These are phyloP conservation scores for Penicillium aurantiogriseum DNA, from an alignment of 2,329 filamentous ascomycete species.

Conservation along the genomic window DNA sequence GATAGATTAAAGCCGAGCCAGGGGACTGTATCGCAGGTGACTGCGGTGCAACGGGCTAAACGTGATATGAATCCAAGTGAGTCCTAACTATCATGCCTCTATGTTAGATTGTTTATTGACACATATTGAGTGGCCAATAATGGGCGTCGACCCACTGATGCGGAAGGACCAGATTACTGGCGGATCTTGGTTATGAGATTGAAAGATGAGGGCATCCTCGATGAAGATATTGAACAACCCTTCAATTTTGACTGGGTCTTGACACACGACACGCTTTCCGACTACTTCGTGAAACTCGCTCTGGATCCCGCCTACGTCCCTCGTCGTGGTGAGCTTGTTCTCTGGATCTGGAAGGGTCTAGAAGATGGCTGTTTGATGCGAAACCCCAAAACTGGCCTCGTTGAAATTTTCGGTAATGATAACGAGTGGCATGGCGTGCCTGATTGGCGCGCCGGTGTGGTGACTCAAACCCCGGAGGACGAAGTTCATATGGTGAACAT, in stretches of 20 bases:
- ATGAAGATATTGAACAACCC: slow-evolving; percentile 50
- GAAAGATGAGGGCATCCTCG: slow-evolving; percentile 40
- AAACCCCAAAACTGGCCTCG: slow-evolving; percentile 29
- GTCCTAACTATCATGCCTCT: not conserved
- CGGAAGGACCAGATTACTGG: slow-evolving; percentile 26
- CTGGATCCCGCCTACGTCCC: slow-evolving; percentile 53
- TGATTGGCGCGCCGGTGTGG: slow-evolving; percentile 57
- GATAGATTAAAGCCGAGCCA: slow-evolving; percentile 13
- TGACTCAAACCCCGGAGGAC: slow-evolving; percentile 53
- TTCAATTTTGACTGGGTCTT: slow-evolving; percentile 58
- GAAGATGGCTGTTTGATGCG: slow-evolving; percentile 38
- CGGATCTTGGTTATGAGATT: slow-evolving; percentile 45
- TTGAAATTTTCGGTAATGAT: slow-evolving; percentile 39
- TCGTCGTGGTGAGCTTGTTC: slow-evolving; percentile 56
- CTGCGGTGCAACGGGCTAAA: not conserved
- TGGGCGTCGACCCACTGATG: slow-evolving; percentile 5
- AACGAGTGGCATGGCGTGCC: slow-evolving; percentile 40
- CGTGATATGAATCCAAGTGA: not conserved
- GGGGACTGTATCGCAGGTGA: slow-evolving; percentile 9
- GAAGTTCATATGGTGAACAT: slow-evolving; percentile 48
- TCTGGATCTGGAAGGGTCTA: slow-evolving; percentile 46
- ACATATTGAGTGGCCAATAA: not conserved
- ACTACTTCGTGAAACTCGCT: slow-evolving; percentile 43
- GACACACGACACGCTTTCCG: slow-evolving; percentile 45
- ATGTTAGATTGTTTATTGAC: not conserved